phyloP scores from a whole-genome alignment of 371 early-diverging fungal genomes.

The Saksenaea oblongispora region DNA sequence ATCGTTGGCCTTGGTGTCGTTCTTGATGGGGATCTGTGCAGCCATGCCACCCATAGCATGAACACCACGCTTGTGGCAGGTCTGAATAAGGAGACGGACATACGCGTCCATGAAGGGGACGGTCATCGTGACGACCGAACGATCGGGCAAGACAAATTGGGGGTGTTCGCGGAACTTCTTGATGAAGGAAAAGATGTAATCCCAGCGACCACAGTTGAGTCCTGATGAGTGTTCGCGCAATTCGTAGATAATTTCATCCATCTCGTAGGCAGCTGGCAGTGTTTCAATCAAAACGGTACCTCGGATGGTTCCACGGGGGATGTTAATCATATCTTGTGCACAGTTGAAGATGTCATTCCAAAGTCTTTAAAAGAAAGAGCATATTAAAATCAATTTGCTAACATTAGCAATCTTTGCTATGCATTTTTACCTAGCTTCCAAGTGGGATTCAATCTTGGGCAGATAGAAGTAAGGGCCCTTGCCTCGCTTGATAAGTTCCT shows the following conservation, averaged over 20 bases:
- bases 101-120: conserved; percentile 97
- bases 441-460: conserved; percentile 96
- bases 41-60: conserved; percentile 99
- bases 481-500: conserved; percentile 76
- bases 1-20: conserved; percentile 82
- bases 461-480: conserved; percentile 97
- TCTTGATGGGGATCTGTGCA: conserved; percentile 97
- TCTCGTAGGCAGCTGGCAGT: conserved; percentile 94
- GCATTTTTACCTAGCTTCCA: conserved; percentile 75
- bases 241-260: conserved; percentile 98
- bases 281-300: conserved; percentile 97
- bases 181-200: conserved; percentile 96
- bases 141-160: conserved; percentile 86
- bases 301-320: conserved; percentile 95
- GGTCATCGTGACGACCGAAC: conserved; percentile 89
- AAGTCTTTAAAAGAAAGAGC: conserved; percentile 46
- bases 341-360: conserved; percentile 97
- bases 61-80: conserved; percentile 95
- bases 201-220: conserved; percentile 98
- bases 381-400: not conserved
- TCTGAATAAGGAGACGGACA: conserved; percentile 88
- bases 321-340: conserved; percentile 85
- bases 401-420: not conserved
- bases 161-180: conserved; percentile 91
- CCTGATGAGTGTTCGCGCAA: conserved; percentile 95